Evolutionary conservation across 371 early-diverging fungal genomes (phyloP).

Genomic region (Mucor velutinosus): DNA sequence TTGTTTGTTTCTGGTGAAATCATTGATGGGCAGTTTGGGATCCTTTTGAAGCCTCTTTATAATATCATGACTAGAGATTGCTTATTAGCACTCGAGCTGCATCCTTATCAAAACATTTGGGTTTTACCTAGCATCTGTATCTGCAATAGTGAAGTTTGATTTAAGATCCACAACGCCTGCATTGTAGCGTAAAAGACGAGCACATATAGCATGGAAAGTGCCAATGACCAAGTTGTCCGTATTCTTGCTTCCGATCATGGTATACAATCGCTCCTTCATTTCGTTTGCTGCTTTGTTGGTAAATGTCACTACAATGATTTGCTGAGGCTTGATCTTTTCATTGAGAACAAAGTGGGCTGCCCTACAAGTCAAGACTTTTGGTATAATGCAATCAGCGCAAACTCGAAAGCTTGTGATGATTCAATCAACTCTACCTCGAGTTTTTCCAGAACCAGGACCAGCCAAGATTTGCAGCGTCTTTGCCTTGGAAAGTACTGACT

Average conservation of each 20-base stretch:
- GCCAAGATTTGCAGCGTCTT: constrained; percentile 56
- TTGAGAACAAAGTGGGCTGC: constrained; percentile 45
- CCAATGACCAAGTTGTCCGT: constrained; percentile 36
- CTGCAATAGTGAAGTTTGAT: constrained; percentile 51
- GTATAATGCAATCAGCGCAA: not conserved
- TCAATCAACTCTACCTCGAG: constrained; percentile 39
- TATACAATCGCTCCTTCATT: constrained; percentile 47
- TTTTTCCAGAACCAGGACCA: constrained; percentile 70
- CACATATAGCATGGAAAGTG: constrained; percentile 67
- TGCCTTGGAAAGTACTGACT: constrained; percentile 29
- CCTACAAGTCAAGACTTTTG: constrained; percentile 43
- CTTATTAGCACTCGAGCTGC: not conserved
- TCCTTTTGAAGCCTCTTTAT: constrained; percentile 20
- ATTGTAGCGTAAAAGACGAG: constrained; percentile 39
- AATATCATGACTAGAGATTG: constrained; percentile 22
- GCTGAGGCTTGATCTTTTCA: constrained; percentile 33
- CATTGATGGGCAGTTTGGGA: not conserved
- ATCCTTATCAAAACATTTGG: not conserved
- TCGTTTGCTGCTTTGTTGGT: constrained; percentile 71
- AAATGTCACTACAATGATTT: constrained; percentile 64
- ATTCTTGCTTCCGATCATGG: constrained; percentile 29
- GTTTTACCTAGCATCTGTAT: constrained; percentile 36
- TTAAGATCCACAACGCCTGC: constrained; percentile 27
- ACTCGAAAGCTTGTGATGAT: too few relatives aligned
- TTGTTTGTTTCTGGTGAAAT: not conserved